Conservation (phyloP, 495 filamentous ascomycete genomes). For the Penicillium salamii region DNA sequence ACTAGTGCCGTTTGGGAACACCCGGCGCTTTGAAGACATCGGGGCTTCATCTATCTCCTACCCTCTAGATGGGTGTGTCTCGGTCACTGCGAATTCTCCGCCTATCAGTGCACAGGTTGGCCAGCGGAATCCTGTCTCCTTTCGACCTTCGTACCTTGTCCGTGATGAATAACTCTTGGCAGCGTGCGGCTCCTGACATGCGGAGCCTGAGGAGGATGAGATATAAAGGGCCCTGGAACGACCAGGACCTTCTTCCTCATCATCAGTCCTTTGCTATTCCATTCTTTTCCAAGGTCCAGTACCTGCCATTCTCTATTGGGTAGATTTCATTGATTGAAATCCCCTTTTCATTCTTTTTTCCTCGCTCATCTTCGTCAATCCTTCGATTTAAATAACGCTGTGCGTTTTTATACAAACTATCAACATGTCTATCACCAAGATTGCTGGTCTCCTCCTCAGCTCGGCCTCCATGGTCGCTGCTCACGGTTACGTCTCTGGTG, state of each 20-base stretch:
- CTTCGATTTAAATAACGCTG: constrained; percentile 33
- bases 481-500: constrained; percentile 60
- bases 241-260: constrained; percentile 4
- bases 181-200: constrained; percentile 4
- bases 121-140: constrained; percentile 8
- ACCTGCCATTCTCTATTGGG: constrained; percentile 39
- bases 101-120: constrained; percentile 19
- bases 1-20: constrained; percentile 7
- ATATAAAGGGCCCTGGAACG: constrained; percentile 24
- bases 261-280: constrained; percentile 32
- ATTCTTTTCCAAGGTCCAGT: constrained; percentile 35
- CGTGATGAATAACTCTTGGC: constrained; percentile 5
- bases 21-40: constrained; percentile 15
- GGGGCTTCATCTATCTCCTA: constrained; percentile 39
- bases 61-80: constrained; percentile 21
- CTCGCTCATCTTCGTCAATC: constrained; percentile 8
- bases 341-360: constrained; percentile 33
- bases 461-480: constrained; percentile 53
- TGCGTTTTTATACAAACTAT: constrained; percentile 29
- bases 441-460: constrained; percentile 45
- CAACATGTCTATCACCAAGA: constrained; percentile 40
- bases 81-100: constrained; percentile 22
- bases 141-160: no score
- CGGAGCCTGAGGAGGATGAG: constrained; percentile 12
- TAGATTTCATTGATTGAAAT: constrained; percentile 44